phyloP scores from a whole-genome alignment of 2,329 filamentous ascomycete species.

The Cyphellophora attinorum region DNA sequence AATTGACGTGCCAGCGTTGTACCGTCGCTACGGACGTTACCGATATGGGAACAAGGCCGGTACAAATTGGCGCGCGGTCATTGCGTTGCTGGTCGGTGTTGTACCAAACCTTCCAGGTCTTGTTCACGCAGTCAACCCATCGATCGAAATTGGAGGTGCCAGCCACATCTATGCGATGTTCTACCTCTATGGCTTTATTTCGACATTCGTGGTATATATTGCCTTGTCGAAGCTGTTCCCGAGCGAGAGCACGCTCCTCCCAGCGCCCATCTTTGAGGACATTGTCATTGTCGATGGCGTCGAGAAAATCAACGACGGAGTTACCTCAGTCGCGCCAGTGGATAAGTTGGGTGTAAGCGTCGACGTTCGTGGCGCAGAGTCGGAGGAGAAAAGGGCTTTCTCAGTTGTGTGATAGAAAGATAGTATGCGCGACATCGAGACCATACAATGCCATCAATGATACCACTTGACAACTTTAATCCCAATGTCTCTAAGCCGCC shows the following conservation, averaged over 20 bases:
- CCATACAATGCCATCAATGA: no score
- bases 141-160: constrained; percentile 30
- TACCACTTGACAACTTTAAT: no score
- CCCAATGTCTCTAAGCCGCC: no score
- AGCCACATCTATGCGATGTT: constrained; percentile 53
- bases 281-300: constrained; percentile 1
- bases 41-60: constrained; percentile 25
- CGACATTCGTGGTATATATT: constrained; percentile 48
- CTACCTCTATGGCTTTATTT: constrained; percentile 55
- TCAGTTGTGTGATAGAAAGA: no score
- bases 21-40: constrained; percentile 14
- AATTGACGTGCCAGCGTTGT: constrained; percentile 14
- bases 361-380: not conserved
- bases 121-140: constrained; percentile 21
- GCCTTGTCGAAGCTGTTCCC: constrained; percentile 34
- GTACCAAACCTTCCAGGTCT: constrained; percentile 50
- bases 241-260: constrained; percentile 34
- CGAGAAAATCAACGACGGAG: constrained; percentile 2
- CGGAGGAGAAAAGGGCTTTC: not conserved
- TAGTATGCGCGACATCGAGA: no score
- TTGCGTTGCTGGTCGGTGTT: constrained; percentile 48
- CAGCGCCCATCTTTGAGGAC: constrained; percentile 2
- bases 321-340: not conserved
- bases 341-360: not conserved
- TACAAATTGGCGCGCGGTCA: constrained; percentile 50